Base-by-base conservation (phyloP, 495 filamentous ascomycete species). In the Antarctomyces pellizariae region DNA sequence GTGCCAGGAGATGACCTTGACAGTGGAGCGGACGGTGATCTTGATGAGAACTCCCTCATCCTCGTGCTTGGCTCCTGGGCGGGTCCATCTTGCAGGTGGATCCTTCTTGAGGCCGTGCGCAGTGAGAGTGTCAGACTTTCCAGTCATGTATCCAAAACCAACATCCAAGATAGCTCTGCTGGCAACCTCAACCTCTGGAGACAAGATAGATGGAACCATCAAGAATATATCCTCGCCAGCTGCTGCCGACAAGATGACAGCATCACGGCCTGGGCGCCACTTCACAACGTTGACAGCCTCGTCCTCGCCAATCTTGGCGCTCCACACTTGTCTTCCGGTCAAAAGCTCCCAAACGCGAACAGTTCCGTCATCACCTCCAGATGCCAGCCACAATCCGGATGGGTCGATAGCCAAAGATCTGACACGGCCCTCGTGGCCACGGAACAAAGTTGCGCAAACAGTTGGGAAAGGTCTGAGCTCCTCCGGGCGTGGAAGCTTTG, bases 1-100 rank as follows among this genome's bases (percentile, higher is more conserved):
- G 52, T 97, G 86, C 80, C 80, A 95, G 38, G 67, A 68, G 39
- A 97, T 71, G n/a, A 76, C 71, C 53, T 91, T 95, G 37, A 86
- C 59, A 4, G 72, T 62, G 24, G 75, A 71, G 28, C 74, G 64
- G n/a, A 92, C 68, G 16, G 75, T 76, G 31, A 73, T 64, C 32
- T 73, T 70, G 25, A 75, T 64, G 33, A 75, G 57, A 6, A 91
- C 70, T 24, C 82, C 79, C 21, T 68, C 59, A 12, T 76, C 72
- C 41, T 75, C 63, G 5, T 90, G 65, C 9, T 57, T 53, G n/a
- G 64, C 39, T 13, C 65, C 63, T 3, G 86, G 82, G 4, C 84
- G 73, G 6, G 68, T 61, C 86, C 86, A 97, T 36, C 67, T 71
- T 2, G 68, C 71, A 10, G 76, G 60, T 2, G 71, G 62, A 31